A percentile compares a stretch with the other conserved stretches of the same genome.
Evolutionary conservation across 2,329 filamentous ascomycete genomes (phyloP).

Genomic region (Ophiostoma fasciatum): DNA sequence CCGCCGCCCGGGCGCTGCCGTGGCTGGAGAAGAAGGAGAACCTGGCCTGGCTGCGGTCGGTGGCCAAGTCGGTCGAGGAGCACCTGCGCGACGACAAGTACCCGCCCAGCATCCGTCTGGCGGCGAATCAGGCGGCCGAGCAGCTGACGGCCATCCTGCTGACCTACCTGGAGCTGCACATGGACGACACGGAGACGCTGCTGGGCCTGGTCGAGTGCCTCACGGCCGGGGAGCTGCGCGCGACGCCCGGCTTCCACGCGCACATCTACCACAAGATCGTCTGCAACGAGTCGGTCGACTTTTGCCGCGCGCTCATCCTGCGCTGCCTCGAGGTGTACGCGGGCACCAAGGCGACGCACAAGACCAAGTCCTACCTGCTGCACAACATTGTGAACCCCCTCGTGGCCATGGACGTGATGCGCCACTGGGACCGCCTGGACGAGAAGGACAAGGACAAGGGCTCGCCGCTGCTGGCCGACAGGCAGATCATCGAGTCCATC

Average conservation of each 20-base stretch:
- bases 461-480: conserved; percentile 64
- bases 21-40: conserved; percentile 65
- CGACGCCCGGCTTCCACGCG: conserved; percentile 57
- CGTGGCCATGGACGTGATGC: conserved; percentile 89
- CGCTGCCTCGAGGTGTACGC: conserved; percentile 82
- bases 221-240: conserved; percentile 68
- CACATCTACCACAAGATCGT: conserved; percentile 83
- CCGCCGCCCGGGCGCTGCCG: too few relatives aligned
- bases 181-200: conserved; percentile 66
- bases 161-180: conserved; percentile 59
- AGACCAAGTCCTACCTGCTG: conserved; percentile 83
- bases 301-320: conserved; percentile 68
- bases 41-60: conserved; percentile 43
- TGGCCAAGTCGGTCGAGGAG: conserved; percentile 65
- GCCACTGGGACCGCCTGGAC: conserved; percentile 51
- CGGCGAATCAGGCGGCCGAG: conserved; percentile 78
- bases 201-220: conserved; percentile 75
- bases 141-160: conserved; percentile 78
- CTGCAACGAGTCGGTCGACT: conserved; percentile 68
- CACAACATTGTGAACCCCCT: conserved; percentile 92
- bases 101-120: conserved; percentile 58
- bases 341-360: conserved; percentile 63
- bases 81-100: conserved; percentile 58
- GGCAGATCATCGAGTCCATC: conserved; percentile 73
- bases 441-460: conserved; percentile 26